Conservation (phyloP, 306 rosid species). For the Begonia peltatifolia region DNA sequence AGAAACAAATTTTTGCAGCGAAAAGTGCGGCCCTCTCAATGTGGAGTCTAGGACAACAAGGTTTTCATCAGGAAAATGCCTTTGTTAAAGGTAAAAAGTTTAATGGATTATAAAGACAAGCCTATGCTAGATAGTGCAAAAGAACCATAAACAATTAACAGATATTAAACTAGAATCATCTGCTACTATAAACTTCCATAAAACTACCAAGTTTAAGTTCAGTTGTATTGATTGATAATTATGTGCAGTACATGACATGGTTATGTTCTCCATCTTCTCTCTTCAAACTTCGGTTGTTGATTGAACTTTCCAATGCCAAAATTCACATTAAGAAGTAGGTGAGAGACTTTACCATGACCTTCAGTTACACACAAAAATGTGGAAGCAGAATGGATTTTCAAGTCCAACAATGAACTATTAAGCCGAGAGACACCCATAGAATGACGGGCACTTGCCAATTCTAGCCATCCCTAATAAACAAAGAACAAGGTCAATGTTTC, state of each 20-base stretch:
- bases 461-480: conserved; percentile 68
- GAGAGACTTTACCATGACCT: conserved; percentile 24
- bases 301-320: neutral
- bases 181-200: too few relatives aligned
- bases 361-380: conserved; percentile 41
- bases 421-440: conserved; percentile 85
- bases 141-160: too few relatives aligned
- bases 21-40: conserved; percentile 24
- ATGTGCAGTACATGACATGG: too few relatives aligned
- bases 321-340: neutral
- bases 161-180: too few relatives aligned
- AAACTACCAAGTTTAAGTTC: neutral
- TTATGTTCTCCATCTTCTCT: neutral
- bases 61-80: conserved; percentile 10
- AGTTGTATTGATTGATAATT: neutral
- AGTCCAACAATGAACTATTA: conserved; percentile 51
- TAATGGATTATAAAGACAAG: neutral
- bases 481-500: neutral
- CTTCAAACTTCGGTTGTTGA: neutral
- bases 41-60: conserved; percentile 11
- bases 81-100: neutral
- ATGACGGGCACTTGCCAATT: conserved; percentile 71
- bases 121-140: too few relatives aligned
- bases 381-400: conserved; percentile 54
- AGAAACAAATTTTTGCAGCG: conserved; percentile 59